Base-by-base conservation (phyloP, 345 rosid genomes). In the Clarkia xantiana region DNA sequence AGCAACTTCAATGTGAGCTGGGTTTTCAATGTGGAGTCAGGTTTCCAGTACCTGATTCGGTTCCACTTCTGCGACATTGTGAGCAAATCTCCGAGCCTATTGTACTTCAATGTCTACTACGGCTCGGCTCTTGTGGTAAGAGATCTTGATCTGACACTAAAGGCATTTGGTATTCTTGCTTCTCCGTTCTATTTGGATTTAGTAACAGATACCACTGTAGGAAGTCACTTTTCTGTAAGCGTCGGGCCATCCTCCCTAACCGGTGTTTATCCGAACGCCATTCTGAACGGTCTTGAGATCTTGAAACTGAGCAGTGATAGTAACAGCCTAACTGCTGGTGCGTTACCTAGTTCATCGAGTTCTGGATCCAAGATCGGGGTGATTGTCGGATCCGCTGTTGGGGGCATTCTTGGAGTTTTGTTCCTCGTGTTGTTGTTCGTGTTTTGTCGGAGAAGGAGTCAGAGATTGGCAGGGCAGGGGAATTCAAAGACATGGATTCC, bases 1-100 rank as follows among this genome's bases (percentile, higher is more conserved):
- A 70, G 71, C 72, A 80, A 76, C 53, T 79, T 89, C 73, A 89
- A 89, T 29, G 84, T 82, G 55, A 82, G 87, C 4, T 89, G 97
- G 97, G 68, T 59, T 46, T 89, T 89, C 43, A 20, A 54, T 8
- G 76, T 89, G 67, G 84, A 78, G 36, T 59, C 75, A 2, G 83
- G 84, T 11, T 89, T 63, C 64, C 78, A 66, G 66, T 82, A 82
- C 58, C 78, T 89, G 46, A 58, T 85, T 48, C 73, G 97, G 65
- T 78, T 86, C 61, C 95, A 89, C 70, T 80, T 85, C 68, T 89
- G 97, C 39, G 95, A 89, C 60, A 77, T 89, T 41, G 68, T 76
- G 49, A 82, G 87, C 40, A 1, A 10, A 0, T 40, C 59, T 16
- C 68, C 75, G 38, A 72, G 85, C 57, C 11, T 67, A 67, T 83